Evolutionary conservation across 495 filamentous ascomycete species (phyloP), one percentile per base, ranked within the genome.

Genomic region (Bryoglossum gracile): DNA sequence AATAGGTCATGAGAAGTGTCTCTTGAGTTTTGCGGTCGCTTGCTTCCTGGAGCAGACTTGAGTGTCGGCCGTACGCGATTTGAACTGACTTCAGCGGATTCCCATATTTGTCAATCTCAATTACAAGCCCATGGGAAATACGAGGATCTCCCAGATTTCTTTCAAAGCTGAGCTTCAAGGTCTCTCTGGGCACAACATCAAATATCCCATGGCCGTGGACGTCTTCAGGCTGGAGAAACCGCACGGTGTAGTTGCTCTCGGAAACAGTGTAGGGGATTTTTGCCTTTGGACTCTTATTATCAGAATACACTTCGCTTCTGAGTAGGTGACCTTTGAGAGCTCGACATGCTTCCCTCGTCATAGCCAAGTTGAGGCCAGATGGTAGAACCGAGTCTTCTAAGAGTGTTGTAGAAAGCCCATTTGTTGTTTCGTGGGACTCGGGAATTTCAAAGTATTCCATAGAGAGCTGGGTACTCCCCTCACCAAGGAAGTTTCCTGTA

Each of bases 241-340:
- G 18, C 18, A 64, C 17, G 5, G 5, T 22, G 32, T 43, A 49
- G 25, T 21, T 32, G 9, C 17, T 9, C 16, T 63, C 53, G 2
- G 24, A 9, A 1, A 61, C 33, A 0, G 8, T 18, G 24, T 50
- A 51, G 2, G 61, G 62, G 13, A 54, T 22, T 4, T 13, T 5
- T 5, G 23, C 8, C 10, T 17, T 16, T 2, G 18, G 4, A 9
- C 24, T 46, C 0, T 38, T 42, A 26, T 66, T 63, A 18, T 40
- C 23, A 2, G 49, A 43, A 24, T 61, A 66, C 3, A 54, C 26
- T 45, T 66, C 63, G 23, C 51, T 11, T 2, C 60, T 48, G 8
- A 62, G 42, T 4, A 55, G 3, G 0, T 2, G 11, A 1, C 63
- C 58, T 37, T 60, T 59, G 3, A 66, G 48, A 1, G 61, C 34